Evolutionary conservation across 768 basidiomycete genomes (phyloP).

Genomic region (Lactifluus echinatus): DNA sequence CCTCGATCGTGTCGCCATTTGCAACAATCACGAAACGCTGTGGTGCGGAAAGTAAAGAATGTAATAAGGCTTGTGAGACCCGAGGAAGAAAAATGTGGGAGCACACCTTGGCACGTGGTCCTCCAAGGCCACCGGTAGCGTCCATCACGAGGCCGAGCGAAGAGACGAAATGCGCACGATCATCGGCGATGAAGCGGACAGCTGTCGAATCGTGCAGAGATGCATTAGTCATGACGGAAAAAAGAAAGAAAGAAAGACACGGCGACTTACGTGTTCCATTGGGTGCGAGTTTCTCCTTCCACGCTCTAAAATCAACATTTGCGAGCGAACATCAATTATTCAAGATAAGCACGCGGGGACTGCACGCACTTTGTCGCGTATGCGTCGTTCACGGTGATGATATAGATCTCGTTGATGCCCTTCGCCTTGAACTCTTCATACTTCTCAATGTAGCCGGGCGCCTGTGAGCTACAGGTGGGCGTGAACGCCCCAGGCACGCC

Average conservation of each 20-base stretch:
- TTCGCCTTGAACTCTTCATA: constrained; percentile 69
- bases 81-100: not conserved
- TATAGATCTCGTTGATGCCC: constrained; percentile 61
- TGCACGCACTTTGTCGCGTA: constrained; percentile 40
- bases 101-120: constrained; percentile 47
- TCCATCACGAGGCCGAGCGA: constrained; percentile 38
- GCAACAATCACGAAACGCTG: constrained; percentile 58
- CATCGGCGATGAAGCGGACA: constrained; percentile 41
- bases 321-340: too few relatives aligned
- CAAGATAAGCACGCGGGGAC: too few relatives aligned
- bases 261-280: constrained; percentile 41
- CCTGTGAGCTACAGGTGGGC: constrained; percentile 18
- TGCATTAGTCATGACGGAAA: not conserved
- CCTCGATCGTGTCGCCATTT: constrained; percentile 59
- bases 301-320: constrained; percentile 38
- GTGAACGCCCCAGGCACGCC: constrained; percentile 21
- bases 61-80: not conserved
- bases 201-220: constrained; percentile 18
- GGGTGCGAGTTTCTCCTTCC: constrained; percentile 55
- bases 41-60: not conserved
- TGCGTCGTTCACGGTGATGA: constrained; percentile 72
- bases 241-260: not conserved
- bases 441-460: constrained; percentile 43
- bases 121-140: constrained; percentile 50
- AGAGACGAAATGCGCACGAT: constrained; percentile 42